These are phyloP conservation scores for Hygrocybe coccinea DNA, from an alignment of 768 basidiomycete genomes.

Conservation along the genomic window DNA sequence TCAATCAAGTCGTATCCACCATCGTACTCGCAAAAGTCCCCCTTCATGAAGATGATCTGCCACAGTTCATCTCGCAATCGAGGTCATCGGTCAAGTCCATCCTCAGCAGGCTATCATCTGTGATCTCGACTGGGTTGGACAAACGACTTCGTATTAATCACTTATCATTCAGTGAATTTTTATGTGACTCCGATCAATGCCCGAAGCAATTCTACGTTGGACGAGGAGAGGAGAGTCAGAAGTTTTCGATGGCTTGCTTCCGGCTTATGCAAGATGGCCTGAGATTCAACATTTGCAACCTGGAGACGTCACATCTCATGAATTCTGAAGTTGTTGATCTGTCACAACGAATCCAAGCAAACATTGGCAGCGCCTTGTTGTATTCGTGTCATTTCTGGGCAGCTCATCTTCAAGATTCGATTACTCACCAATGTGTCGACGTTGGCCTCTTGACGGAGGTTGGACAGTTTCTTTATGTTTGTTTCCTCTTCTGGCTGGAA, in stretches of 20 bases:
- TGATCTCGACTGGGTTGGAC: conserved; percentile 15
- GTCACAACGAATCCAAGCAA: conserved; percentile 11
- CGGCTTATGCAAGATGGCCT: conserved; percentile 30
- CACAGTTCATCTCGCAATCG: background rate
- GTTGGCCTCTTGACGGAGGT: conserved; percentile 12
- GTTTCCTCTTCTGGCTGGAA: conserved; percentile 38
- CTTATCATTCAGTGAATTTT: conserved; percentile 3
- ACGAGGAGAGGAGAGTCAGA: conserved; percentile 8
- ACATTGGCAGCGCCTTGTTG: conserved; percentile 26
- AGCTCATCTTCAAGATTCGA: conserved; percentile 21
- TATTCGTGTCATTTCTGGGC: conserved; percentile 39
- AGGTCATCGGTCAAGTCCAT: background rate
- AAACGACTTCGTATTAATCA: background rate
- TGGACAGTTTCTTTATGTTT: conserved; percentile 17
- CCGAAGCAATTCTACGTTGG: background rate
- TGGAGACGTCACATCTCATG: conserved; percentile 30
- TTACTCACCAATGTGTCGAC: background rate
- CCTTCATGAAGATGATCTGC: background rate
- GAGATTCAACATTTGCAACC: conserved; percentile 37
- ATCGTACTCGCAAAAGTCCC: conserved; percentile 5
- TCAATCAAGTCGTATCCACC: background rate
- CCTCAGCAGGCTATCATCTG: background rate
- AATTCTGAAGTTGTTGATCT: conserved; percentile 27
- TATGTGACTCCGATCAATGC: background rate
- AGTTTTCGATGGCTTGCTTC: conserved; percentile 22